Evolutionary conservation across 2,329 filamentous ascomycete species (phyloP).

Genomic region (Colletotrichum tropicale): DNA sequence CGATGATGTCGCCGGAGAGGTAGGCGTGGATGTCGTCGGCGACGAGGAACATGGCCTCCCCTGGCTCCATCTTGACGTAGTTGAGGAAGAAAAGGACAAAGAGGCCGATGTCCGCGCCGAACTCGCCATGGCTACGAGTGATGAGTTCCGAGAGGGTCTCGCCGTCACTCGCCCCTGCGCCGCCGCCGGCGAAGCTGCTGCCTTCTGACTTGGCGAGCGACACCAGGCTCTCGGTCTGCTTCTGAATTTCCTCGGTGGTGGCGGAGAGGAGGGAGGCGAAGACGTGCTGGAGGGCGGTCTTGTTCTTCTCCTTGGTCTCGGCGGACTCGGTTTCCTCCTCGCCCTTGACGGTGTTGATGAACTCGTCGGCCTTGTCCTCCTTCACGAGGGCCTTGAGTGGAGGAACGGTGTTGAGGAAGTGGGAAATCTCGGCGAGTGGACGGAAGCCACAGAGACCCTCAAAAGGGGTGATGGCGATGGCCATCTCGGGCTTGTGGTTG

Average conservation of each 20-base stretch:
- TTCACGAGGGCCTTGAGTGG: conserved; percentile 72
- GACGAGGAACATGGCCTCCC: conserved; percentile 94
- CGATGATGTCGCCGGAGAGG: conserved; percentile 90
- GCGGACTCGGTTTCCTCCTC: conserved; percentile 46
- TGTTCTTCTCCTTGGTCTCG: conserved; percentile 79
- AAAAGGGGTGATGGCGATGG: conserved; percentile 94
- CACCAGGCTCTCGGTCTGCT: conserved; percentile 72
- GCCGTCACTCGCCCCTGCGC: conserved; percentile 70
- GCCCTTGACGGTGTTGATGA: conserved; percentile 51
- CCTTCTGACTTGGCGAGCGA: conserved; percentile 71
- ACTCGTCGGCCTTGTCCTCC: conserved; percentile 62
- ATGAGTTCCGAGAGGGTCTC: conserved; percentile 79
- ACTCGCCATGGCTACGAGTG: conserved; percentile 78
- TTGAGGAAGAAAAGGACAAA: conserved; percentile 98
- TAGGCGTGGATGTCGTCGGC: conserved; percentile 99
- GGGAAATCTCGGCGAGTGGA: conserved; percentile 81
- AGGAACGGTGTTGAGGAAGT: conserved; percentile 70
- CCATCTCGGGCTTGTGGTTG: conserved; percentile 99
- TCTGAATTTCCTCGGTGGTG: conserved; percentile 62
- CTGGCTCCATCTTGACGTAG: conserved; percentile 84
- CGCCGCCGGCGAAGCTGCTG: conserved; percentile 72
- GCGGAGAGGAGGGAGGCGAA: conserved; percentile 86
- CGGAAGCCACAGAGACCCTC: conserved; percentile 96
- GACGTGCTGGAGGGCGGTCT: conserved; percentile 74
- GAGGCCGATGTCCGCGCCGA: conserved; percentile 87